Conservation (phyloP, 345 rosid species). For the Eucalyptus victrix region DNA sequence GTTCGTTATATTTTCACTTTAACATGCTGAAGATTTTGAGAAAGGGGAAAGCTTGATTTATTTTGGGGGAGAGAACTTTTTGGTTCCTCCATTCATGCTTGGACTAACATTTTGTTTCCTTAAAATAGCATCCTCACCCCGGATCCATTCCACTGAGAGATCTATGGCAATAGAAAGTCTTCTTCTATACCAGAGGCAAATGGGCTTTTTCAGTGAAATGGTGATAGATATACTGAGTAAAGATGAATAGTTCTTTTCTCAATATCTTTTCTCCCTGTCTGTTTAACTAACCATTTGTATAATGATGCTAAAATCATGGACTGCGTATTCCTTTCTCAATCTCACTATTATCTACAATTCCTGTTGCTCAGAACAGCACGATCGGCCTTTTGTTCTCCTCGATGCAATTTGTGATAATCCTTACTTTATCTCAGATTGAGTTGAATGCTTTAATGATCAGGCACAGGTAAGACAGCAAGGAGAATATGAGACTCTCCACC, state of each 20-base stretch:
- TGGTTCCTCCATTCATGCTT: background rate
- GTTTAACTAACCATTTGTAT: background rate
- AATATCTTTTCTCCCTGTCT: background rate
- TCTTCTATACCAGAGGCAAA: background rate
- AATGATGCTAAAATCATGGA: background rate
- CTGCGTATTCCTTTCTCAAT: background rate
- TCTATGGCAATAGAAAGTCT: background rate
- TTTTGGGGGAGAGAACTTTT: background rate
- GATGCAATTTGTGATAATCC: background rate
- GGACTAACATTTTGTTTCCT: background rate
- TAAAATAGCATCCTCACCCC: background rate
- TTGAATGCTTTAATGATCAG: background rate
- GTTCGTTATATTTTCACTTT: background rate
- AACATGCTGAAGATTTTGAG: background rate
- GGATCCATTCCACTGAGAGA: background rate
- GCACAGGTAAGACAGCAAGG: slow-evolving; percentile 39
- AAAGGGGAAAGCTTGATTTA: background rate
- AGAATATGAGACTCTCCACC: slow-evolving; percentile 31
- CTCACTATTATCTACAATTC: background rate
- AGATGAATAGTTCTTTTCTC: background rate
- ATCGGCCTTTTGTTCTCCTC: background rate
- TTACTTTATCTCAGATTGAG: background rate
- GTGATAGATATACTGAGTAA: background rate
- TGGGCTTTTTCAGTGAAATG: background rate
- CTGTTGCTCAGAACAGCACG: background rate